Conservation (phyloP, 2,329 filamentous ascomycete genomes). For the Penicillium sp. region DNA sequence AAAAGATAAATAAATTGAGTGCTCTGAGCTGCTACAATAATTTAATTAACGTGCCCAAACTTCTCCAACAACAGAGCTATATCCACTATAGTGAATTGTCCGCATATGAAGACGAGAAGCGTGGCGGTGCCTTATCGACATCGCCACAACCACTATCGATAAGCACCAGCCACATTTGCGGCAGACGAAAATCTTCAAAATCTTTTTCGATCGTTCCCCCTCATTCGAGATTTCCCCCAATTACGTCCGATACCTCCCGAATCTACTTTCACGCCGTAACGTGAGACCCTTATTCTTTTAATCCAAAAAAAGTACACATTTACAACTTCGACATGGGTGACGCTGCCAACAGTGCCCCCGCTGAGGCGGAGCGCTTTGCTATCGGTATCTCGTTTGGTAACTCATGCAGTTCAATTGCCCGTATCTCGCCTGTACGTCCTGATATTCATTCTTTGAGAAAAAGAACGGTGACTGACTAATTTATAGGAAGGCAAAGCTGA, state of each 20-base stretch:
- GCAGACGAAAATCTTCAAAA: conserved; percentile 35
- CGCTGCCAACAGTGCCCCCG: conserved; percentile 52
- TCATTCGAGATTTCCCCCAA: conserved; percentile 20
- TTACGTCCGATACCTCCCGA: conserved; percentile 18
- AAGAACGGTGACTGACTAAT: conserved; percentile 8
- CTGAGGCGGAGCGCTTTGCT: conserved; percentile 57
- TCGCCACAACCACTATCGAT: conserved; percentile 36
- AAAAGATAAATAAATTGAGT: not conserved
- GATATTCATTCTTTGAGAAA: not conserved
- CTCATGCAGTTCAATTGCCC: conserved; percentile 96
- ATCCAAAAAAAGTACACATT: conserved; percentile 10
- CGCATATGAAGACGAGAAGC: not conserved
- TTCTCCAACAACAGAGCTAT: not conserved
- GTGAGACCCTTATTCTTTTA: conserved; percentile 12
- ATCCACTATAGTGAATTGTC: too few relatives aligned
- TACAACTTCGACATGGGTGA: conserved; percentile 45
- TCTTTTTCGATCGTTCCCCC: conserved; percentile 31
- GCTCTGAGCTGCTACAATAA: too few relatives aligned
- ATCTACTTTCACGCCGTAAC: conserved; percentile 16
- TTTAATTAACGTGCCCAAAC: not conserved
- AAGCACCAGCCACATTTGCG: conserved; percentile 33
- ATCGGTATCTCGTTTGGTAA: conserved; percentile 99
- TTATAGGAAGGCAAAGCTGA: conserved; percentile 82
- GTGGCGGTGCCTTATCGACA: not conserved
- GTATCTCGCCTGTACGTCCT: conserved; percentile 61